phyloP scores from a whole-genome alignment of 2,329 filamentous ascomycete genomes.

The Pseudopithomyces chartarum region DNA sequence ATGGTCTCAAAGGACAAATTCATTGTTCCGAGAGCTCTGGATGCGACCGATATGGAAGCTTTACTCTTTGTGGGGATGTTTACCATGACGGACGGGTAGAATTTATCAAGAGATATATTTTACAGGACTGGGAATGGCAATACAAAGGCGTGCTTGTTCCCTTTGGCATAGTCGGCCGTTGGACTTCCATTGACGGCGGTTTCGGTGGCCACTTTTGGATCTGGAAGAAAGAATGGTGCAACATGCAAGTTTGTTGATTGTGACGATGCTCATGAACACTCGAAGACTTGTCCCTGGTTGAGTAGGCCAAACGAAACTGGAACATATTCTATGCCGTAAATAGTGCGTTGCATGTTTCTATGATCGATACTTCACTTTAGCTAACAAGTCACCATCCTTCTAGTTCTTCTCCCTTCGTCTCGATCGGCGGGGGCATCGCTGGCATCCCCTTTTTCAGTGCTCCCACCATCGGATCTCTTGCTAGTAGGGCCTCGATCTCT shows the following conservation, averaged over 20 bases:
- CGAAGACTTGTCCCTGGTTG: neutral
- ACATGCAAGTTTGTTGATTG: neutral
- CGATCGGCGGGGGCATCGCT: conserved; percentile 33
- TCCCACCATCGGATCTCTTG: conserved; percentile 31
- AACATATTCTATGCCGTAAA: too few species aligned
- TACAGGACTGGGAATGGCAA: conserved; percentile 9
- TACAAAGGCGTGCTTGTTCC: conserved; percentile 26
- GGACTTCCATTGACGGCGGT: conserved; percentile 10
- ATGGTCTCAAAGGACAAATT: neutral
- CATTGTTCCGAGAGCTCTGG: conserved; percentile 19
- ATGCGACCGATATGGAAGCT: conserved; percentile 18
- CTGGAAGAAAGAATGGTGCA: conserved; percentile 30
- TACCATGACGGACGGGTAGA: conserved; percentile 19
- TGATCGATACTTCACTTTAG: neutral
- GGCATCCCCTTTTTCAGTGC: conserved; percentile 40
- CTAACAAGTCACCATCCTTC: conserved; percentile 32
- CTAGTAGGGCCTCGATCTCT: conserved; percentile 28
- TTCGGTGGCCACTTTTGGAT: conserved; percentile 35
- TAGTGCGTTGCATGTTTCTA: neutral
- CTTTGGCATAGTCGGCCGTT: conserved; percentile 30
- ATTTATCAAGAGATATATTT: conserved; percentile 21
- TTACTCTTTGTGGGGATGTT: conserved; percentile 20
- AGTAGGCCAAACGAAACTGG: neutral
- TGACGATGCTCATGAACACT: neutral
- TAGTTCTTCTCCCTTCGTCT: conserved; percentile 29